A percentile compares a stretch with the other conserved stretches of the same genome.
Conservation (phyloP, 192 early-diverging fungal species). For the Dissophora globulifera region DNA sequence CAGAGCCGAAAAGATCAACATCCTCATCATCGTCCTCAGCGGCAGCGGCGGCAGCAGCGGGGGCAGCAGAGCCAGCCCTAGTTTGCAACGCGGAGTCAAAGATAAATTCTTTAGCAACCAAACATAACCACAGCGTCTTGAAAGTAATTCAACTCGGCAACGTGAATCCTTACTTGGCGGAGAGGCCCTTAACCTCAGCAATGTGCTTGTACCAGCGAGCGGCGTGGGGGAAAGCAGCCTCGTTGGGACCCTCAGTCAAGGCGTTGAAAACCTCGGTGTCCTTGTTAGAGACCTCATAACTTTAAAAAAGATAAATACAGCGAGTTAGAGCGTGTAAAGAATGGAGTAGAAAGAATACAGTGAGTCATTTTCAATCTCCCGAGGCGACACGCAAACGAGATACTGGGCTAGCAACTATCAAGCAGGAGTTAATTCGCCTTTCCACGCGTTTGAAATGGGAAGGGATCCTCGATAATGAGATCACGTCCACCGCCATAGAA, state of each 20-base stretch:
- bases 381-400: too few species aligned
- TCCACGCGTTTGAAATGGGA: too few species aligned
- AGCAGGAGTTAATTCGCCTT: too few species aligned
- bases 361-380: too few species aligned
- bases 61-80: conserved; percentile 68
- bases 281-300: conserved; percentile 79
- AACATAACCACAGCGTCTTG: not conserved
- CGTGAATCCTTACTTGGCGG: conserved; percentile 60
- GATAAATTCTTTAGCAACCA: not conserved
- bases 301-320: conserved; percentile 22
- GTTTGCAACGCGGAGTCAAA: not conserved
- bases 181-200: conserved; percentile 62
- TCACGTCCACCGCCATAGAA: too few species aligned
- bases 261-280: conserved; percentile 90
- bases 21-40: conserved; percentile 92
- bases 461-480: too few species aligned
- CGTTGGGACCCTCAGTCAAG: conserved; percentile 76
- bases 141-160: too few species aligned
- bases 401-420: too few species aligned
- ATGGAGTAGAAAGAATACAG: too few species aligned
- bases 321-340: not conserved
- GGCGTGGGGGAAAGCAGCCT: conserved; percentile 83
- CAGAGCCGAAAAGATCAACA: conserved; percentile 95
- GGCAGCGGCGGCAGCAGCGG: conserved; percentile 58
- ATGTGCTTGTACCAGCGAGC: conserved; percentile 98